Evolutionary conservation across 129 eudicot species (phyloP).

Genomic region (Dittrichia graveolens): DNA sequence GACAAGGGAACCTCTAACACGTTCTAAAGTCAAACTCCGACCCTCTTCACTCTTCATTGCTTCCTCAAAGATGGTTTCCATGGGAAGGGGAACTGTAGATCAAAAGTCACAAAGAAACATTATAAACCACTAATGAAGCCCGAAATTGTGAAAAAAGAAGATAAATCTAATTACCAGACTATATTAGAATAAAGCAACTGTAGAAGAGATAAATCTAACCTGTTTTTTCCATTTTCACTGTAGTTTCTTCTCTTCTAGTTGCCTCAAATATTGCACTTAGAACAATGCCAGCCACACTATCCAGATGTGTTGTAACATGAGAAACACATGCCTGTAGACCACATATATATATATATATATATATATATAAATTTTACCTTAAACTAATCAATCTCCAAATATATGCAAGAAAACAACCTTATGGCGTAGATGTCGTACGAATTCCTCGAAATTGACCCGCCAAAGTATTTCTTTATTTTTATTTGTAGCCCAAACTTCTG

Average conservation of each 20-base stretch:
- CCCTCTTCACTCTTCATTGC: constrained; percentile 86
- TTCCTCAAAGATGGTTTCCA: constrained; percentile 65
- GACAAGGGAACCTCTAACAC: constrained; percentile 62
- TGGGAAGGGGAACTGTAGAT: constrained; percentile 62
- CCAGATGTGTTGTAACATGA: constrained; percentile 57
- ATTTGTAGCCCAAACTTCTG: constrained; percentile 40
- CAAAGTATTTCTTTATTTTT: constrained; percentile 74
- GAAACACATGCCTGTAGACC: constrained; percentile 58
- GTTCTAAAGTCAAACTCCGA: constrained; percentile 71
- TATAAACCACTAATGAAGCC: background rate
- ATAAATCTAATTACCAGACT: background rate
- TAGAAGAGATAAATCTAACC: constrained; percentile 38
- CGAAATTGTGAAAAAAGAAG: background rate
- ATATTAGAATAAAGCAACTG: background rate
- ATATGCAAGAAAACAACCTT: constrained; percentile 51
- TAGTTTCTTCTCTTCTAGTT: constrained; percentile 54
- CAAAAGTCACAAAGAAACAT: constrained; percentile 14
- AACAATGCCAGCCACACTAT: constrained; percentile 58
- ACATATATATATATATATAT: background rate
- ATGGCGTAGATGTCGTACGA: constrained; percentile 59
- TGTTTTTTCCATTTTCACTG: constrained; percentile 59
- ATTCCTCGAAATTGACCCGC: constrained; percentile 92
- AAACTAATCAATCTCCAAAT: background rate
- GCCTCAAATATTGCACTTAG: constrained; percentile 67
- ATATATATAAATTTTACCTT: background rate